Conservation (phyloP, 192 early-diverging fungal species). For the Entophlyctis helioformis region DNA sequence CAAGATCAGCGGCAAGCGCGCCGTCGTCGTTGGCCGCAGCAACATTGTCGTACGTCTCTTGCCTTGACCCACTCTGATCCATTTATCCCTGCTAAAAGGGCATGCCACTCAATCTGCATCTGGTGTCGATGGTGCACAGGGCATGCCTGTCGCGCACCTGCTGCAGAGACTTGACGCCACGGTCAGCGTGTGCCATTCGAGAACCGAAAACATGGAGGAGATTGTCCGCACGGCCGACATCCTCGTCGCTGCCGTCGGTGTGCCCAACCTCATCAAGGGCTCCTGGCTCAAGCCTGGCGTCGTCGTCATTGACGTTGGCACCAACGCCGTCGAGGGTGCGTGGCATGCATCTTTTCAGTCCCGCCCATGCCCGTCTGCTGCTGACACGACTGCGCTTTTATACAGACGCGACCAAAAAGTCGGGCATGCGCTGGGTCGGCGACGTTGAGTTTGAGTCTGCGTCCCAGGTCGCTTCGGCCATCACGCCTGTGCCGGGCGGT, state of each 20-base stretch:
- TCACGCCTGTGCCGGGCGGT: constrained; percentile 96
- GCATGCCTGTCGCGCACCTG: constrained; percentile 73
- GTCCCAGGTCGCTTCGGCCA: constrained; percentile 55
- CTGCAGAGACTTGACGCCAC: constrained; percentile 76
- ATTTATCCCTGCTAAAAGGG: too few relatives aligned
- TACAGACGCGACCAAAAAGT: constrained; percentile 74
- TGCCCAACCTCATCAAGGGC: constrained; percentile 67
- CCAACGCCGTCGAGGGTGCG: constrained; percentile 79
- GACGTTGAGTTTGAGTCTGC: constrained; percentile 81
- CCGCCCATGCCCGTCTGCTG: too few relatives aligned
- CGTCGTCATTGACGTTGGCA: constrained; percentile 96
- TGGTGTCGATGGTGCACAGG: too few relatives aligned
- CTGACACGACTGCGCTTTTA: background rate
- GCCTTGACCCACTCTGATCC: too few relatives aligned
- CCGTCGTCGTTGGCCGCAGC: constrained; percentile 93
- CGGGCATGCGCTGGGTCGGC: constrained; percentile 82
- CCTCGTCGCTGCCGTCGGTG: constrained; percentile 80
- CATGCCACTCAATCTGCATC: too few relatives aligned
- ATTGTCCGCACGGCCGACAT: constrained; percentile 80
- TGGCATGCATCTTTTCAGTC: background rate
- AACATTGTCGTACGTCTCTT: too few relatives aligned
- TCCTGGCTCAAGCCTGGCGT: constrained; percentile 92
- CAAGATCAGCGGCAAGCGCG: constrained; percentile 66
- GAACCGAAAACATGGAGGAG: constrained; percentile 59
- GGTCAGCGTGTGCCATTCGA: constrained; percentile 89